Conservation (phyloP, 2,329 filamentous ascomycete species). For the Scedosporium dehoogii region DNA sequence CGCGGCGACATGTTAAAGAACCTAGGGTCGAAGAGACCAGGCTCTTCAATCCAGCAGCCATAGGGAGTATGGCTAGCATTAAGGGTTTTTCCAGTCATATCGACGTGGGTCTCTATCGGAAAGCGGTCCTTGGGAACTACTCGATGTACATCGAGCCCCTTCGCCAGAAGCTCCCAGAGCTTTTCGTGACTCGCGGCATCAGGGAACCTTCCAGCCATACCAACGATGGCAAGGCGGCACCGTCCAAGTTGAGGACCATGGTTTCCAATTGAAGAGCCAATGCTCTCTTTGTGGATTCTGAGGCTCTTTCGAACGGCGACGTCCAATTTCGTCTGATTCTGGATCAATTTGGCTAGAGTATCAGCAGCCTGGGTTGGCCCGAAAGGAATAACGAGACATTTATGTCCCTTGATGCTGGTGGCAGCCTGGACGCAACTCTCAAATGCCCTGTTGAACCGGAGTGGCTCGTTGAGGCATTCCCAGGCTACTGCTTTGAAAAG, state of each 20-base stretch:
- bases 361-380: constrained; percentile 39
- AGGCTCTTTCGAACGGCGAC: constrained; percentile 29
- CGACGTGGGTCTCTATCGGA: constrained; percentile 55
- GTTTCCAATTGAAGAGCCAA: constrained; percentile 29
- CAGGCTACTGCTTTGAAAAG: constrained; percentile 33
- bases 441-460: constrained; percentile 37
- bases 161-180: constrained; percentile 56
- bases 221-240: constrained; percentile 75
- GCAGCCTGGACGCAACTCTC: constrained; percentile 35
- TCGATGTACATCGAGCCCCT: constrained; percentile 56
- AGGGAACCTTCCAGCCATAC: constrained; percentile 37
- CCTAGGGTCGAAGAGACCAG: constrained; percentile 62
- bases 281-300: constrained; percentile 23
- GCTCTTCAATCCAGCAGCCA: constrained; percentile 61
- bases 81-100: constrained; percentile 55
- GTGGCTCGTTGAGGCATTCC: constrained; percentile 39
- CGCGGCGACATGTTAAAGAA: constrained; percentile 81
- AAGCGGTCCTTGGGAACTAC: constrained; percentile 57
- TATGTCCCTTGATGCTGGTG: constrained; percentile 25
- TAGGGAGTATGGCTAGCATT: constrained; percentile 62
- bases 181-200: constrained; percentile 28
- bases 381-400: constrained; percentile 36
- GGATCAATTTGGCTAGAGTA: constrained; percentile 33
- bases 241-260: constrained; percentile 33
- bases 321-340: constrained; percentile 29